Evolutionary conservation across 176 grass and related monocot species (phyloP), one percentile per base, ranked within the genome.

Genomic region (Alopecurus myosuroides): DNA sequence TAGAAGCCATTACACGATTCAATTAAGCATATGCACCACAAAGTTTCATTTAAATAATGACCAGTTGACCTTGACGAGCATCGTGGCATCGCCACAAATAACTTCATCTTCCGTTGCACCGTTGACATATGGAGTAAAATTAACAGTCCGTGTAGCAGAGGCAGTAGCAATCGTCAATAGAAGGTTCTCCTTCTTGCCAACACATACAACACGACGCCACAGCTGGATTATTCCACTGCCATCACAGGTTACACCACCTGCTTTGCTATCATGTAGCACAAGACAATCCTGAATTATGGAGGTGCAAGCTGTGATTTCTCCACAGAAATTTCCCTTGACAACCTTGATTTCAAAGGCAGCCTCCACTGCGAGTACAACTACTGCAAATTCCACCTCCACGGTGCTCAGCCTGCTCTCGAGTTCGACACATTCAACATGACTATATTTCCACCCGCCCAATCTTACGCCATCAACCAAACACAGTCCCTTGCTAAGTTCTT

Each of bases 281-380:
- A 77, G 11, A 2, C 3, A 2, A 37, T 77, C 74, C 50, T 77
- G 74, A n/a, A 77, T 77, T 0, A 9, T 37, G 31, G 30, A 15
- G 18, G 74, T 55, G 74, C 20, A 77, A 22, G 74, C 74, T 23
- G 31, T 35, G 31, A 77, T 53, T 55, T 77, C 31, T 15, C 74
- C 29, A 55, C 3, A 2, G 74, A 77, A 77, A 53, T 22, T 33
- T 35, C 73, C 73, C 12, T 35, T 34, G 4, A 77, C 4, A 77
- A 77, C 31, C 74, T 77, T 77, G 74, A 77, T 55, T 77, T 77
- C 74, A 77, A 77, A 12, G 33, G 74, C 37, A 55, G 49, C 48
- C 49, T 55, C 49, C 74, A 77, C 49, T 55, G 49, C 19, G 6
- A 11, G 2, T 46, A 52, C 49, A 53, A 76, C 30, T 14, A 53